A percentile compares a stretch with the other conserved stretches of the same genome.
These are phyloP conservation scores for Lizonia empirigonia DNA, from an alignment of 2,329 filamentous ascomycete species.

Conservation along the genomic window DNA sequence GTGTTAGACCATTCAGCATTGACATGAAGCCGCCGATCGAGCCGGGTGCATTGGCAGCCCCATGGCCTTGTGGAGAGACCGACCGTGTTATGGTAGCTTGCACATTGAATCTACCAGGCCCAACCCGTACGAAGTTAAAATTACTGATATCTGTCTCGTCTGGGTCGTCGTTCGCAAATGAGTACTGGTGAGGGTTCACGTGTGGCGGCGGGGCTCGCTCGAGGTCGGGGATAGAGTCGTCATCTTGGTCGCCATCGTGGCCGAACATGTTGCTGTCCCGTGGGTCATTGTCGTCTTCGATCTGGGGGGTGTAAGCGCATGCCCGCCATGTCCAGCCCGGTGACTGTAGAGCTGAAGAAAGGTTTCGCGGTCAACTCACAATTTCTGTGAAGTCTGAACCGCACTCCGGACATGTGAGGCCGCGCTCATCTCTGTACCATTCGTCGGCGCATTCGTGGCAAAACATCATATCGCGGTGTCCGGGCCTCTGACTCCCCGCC, in stretches of 20 bases:
- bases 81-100: slow-evolving; percentile 44
- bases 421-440: slow-evolving; percentile 76
- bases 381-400: slow-evolving; percentile 82
- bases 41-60: slow-evolving; percentile 27
- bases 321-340: not conserved
- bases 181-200: slow-evolving; percentile 52
- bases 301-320: slow-evolving; percentile 43
- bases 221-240: slow-evolving; percentile 39
- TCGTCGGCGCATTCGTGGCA: slow-evolving; percentile 83
- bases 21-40: slow-evolving; percentile 52
- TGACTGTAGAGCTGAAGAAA: slow-evolving; percentile 8
- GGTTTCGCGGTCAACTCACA: slow-evolving; percentile 59
- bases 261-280: slow-evolving; percentile 51
- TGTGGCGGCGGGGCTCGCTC: slow-evolving; percentile 28
- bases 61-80: slow-evolving; percentile 31
- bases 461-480: slow-evolving; percentile 71
- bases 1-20: slow-evolving; percentile 55
- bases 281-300: slow-evolving; percentile 66
- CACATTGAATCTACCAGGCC: slow-evolving; percentile 44
- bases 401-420: slow-evolving; percentile 78
- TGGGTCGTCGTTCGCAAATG: slow-evolving; percentile 57
- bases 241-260: slow-evolving; percentile 37
- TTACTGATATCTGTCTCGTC: slow-evolving; percentile 57
- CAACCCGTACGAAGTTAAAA: slow-evolving; percentile 50
- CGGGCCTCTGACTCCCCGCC: slow-evolving; percentile 24